Conservation (phyloP, 192 early-diverging fungal species). For the Backusella psychrophila region DNA sequence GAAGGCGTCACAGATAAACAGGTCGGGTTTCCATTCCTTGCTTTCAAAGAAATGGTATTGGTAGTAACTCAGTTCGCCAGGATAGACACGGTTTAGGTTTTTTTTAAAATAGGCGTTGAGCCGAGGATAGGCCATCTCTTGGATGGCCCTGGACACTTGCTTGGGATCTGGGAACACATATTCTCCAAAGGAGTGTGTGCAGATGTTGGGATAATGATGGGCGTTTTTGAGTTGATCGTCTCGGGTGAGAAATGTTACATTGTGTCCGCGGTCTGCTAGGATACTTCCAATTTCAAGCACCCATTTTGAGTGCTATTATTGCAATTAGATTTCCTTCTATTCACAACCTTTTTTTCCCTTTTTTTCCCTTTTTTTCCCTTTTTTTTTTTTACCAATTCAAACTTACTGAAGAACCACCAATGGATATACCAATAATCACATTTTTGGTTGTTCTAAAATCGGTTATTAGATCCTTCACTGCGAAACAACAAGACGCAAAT, state of each 20-base stretch:
- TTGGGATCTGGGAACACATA: background rate
- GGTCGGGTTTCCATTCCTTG: background rate
- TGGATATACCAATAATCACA: background rate
- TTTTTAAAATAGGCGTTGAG: background rate
- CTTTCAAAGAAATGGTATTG: background rate
- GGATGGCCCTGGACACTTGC: background rate
- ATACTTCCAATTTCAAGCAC: background rate
- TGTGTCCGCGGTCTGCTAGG: background rate
- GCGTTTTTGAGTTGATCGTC: background rate
- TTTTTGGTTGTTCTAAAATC: background rate
- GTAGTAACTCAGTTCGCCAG: background rate
- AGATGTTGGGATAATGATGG: background rate
- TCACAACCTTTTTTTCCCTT: background rate
- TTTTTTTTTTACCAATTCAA: background rate
- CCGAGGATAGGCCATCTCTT: background rate
- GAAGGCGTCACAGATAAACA: background rate
- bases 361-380: too few relatives aligned
- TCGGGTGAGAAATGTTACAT: background rate
- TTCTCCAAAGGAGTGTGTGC: background rate
- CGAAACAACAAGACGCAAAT: background rate
- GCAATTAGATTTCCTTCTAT: background rate
- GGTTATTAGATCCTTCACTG: background rate
- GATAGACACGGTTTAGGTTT: background rate
- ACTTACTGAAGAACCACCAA: background rate
- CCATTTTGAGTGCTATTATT: background rate